These are phyloP conservation scores for Danielia reshetovae DNA, from an alignment of 805 yeast species.

Conservation along the genomic window DNA sequence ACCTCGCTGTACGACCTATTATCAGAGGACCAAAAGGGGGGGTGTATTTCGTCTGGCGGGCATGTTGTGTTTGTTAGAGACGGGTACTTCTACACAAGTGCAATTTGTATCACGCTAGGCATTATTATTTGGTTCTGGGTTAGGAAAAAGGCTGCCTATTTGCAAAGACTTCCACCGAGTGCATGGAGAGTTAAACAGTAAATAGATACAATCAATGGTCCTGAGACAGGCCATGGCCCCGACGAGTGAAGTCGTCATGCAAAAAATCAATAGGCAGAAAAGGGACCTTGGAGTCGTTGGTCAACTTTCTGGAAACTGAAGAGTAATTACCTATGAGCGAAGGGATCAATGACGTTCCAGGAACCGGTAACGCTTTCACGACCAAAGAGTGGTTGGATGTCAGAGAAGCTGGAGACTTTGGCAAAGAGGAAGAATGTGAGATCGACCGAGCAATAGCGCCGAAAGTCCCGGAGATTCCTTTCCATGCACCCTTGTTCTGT, in stretches of 20 bases:
- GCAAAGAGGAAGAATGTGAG: conserved; percentile 8
- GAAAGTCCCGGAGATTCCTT: conserved; percentile 17
- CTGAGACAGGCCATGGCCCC: conserved; percentile 7
- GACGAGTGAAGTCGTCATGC: conserved; percentile 25
- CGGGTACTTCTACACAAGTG: conserved; percentile 81
- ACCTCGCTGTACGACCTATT: conserved; percentile 1
- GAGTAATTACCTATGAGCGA: conserved; percentile 38
- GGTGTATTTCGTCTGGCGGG: conserved; percentile 57
- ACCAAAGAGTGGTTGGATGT: conserved; percentile 11
- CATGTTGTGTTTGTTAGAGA: conserved; percentile 53
- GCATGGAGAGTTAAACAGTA: conserved; percentile 64
- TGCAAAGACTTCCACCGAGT: conserved; percentile 69
- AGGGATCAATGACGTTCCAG: conserved; percentile 35
- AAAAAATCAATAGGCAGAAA: conserved; percentile 41
- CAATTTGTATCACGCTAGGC: conserved; percentile 68
- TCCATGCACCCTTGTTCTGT: conserved; percentile 1
- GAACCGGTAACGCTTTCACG: conserved; percentile 11
- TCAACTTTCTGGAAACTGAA: conserved; percentile 32
- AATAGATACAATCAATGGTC: neutral
- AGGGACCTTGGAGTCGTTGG: conserved; percentile 33
- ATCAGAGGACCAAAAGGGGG: conserved; percentile 38
- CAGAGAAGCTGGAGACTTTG: conserved; percentile 7
- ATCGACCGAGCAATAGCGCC: conserved; percentile 16
- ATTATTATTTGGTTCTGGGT: conserved; percentile 64
- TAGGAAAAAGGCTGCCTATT: conserved; percentile 51